phyloP scores from a whole-genome alignment of 2,329 filamentous ascomycete species.

The Colletotrichum sp. region DNA sequence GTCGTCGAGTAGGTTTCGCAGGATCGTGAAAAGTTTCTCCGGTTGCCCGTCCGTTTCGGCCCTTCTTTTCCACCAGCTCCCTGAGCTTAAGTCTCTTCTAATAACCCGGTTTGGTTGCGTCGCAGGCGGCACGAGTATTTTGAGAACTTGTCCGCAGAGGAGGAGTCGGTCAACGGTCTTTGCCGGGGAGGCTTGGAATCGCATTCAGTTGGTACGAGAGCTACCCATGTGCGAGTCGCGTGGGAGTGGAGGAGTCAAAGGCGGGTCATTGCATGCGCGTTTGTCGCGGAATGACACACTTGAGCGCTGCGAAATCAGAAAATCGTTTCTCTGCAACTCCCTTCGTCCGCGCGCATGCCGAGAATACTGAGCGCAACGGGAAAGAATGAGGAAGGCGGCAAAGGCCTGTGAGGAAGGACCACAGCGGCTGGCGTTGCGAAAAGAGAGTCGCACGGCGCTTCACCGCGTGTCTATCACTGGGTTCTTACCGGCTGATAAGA shows the following conservation, averaged over 20 bases:
- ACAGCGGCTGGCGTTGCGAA: neutral
- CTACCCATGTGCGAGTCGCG: constrained; percentile 9
- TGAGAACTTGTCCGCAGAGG: neutral
- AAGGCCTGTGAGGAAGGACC: constrained; percentile 13
- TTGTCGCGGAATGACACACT: neutral
- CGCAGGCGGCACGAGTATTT: neutral
- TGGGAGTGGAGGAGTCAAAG: constrained; percentile 14
- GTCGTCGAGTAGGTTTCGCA: neutral
- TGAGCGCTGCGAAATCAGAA: neutral
- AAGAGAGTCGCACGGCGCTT: neutral
- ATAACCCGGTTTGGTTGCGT: neutral
- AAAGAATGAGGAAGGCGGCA: constrained; percentile 3
- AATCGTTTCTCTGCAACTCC: neutral
- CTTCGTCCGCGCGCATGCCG: constrained; percentile 15
- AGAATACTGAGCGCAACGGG: neutral
- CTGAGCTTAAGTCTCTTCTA: neutral
- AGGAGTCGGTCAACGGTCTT: neutral
- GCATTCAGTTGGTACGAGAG: constrained; percentile 12
- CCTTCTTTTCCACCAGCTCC: neutral
- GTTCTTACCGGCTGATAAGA: constrained; percentile 10
- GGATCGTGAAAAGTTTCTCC: neutral
- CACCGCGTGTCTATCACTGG: neutral
- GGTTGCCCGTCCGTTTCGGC: neutral
- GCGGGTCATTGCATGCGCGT: neutral
- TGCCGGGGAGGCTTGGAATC: constrained; percentile 7